Evolutionary conservation across 2,329 filamentous ascomycete genomes (phyloP).

Genomic region (Verruconis gallopava): DNA sequence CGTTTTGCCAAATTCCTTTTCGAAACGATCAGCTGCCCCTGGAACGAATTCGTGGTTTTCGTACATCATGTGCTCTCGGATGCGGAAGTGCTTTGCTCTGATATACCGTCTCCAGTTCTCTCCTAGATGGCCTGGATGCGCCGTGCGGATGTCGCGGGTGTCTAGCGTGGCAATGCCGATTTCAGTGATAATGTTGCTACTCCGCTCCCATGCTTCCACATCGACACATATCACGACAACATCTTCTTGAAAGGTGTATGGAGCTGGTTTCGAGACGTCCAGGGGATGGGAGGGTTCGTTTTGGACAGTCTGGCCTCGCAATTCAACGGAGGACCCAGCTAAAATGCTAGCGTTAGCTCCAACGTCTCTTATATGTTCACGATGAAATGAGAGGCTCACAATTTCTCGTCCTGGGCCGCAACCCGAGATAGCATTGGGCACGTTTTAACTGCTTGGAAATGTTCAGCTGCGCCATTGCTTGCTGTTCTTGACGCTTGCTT

Average conservation of each 20-base stretch:
- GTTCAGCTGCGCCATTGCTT: constrained; percentile 36
- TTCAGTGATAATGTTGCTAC: constrained; percentile 60
- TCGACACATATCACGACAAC: constrained; percentile 69
- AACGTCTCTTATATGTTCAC: too few relatives aligned
- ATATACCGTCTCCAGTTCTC: constrained; percentile 56
- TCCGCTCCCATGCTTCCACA: constrained; percentile 64
- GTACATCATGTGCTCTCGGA: constrained; percentile 53
- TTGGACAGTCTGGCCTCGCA: too few relatives aligned
- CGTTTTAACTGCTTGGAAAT: constrained; percentile 47
- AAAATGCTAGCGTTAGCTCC: too few relatives aligned
- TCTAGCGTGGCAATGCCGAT: constrained; percentile 76
- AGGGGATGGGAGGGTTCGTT: constrained; percentile 21
- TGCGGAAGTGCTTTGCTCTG: constrained; percentile 60
- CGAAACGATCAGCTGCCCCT: constrained; percentile 61
- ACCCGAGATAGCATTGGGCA: constrained; percentile 57
- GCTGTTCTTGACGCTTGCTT: constrained; percentile 38
- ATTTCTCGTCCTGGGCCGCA: too few relatives aligned
- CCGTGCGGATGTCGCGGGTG: constrained; percentile 42
- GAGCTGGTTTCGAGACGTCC: constrained; percentile 32
- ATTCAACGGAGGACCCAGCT: too few relatives aligned
- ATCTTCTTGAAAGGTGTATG: constrained; percentile 37
- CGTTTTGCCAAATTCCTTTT: constrained; percentile 48
- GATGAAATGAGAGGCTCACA: too few relatives aligned
- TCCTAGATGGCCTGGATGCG: constrained; percentile 49
- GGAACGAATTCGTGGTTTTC: constrained; percentile 55